Base-by-base conservation (phyloP, 768 basidiomycete genomes). In the Hemileccinum impolitum region DNA sequence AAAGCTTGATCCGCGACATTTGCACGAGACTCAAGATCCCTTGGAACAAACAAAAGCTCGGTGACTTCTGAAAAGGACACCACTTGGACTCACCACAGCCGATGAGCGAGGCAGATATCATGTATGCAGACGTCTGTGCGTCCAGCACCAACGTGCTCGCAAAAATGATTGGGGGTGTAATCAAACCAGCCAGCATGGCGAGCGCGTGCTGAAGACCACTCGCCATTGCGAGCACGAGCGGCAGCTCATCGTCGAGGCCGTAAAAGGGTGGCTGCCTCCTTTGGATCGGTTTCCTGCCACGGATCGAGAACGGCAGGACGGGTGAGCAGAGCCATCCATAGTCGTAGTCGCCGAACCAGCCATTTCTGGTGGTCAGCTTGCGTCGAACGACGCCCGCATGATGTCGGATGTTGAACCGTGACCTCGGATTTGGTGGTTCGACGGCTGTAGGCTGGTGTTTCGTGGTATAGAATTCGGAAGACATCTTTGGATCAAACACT, bases 311-410 rank as follows among this genome's bases (percentile, higher is more conserved):
- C 0, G 90, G 90, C 0, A 89, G 70, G 1, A 72, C 67, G 3
- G 90, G 88, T 17, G 72, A 77, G 62, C 88, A 90, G 47, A 90
- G 75, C 79, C 81, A 85, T 8, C 70, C 75, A 59, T 87, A 91
- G 69, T 91, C 80, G 61, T 90, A 92, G 62, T 85, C 84, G 1
- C 90, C 90, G n/a, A 91, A 49, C 90, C 90, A 92, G 8, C 89
- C 88, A 38, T 84, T 70, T 53, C 67, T 70, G 2, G 78, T 77
- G 6, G 76, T 75, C 39, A 77, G 26, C 60, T 77, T 78, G 35
- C 47, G 59, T 13, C 57, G 60, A 28, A 70, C 31, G 17, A 47
- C 10, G 6, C 19, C 21, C 3, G 44, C 45, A 23, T 57, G 55
- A 14, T 53, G 43, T 13, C 42, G 51, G 15, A 57, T 12, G 31